These are phyloP conservation scores for Mycena amicta DNA, from an alignment of 768 basidiomycete genomes.

Conservation along the genomic window DNA sequence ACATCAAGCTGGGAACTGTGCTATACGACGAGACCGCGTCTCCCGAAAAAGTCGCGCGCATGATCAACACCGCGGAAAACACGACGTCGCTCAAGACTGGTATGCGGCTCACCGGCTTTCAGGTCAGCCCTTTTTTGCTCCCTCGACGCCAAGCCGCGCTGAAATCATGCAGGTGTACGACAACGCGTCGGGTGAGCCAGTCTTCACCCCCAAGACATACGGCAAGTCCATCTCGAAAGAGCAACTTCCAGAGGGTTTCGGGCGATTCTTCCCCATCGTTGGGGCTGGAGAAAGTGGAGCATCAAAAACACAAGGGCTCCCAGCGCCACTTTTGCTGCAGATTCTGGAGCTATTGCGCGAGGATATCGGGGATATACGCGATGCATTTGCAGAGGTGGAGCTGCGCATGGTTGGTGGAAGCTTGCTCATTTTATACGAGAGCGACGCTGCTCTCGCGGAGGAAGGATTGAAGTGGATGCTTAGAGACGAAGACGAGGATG, in stretches of 20 bases:
- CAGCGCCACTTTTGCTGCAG: slow-evolving; percentile 50
- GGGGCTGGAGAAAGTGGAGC: slow-evolving; percentile 13
- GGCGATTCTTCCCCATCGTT: slow-evolving; percentile 73
- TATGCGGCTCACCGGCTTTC: slow-evolving; percentile 85
- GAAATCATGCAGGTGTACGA: slow-evolving; percentile 89
- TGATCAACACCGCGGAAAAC: slow-evolving; percentile 67
- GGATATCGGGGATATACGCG: slow-evolving; percentile 54
- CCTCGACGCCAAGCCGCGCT: no score
- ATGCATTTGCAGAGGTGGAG: slow-evolving; percentile 55
- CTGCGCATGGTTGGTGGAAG: slow-evolving; percentile 84
- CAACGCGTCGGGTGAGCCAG: slow-evolving; percentile 52
- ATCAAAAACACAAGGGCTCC: slow-evolving; percentile 51
- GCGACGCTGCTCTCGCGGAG: slow-evolving; percentile 45
- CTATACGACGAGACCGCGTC: slow-evolving; percentile 74
- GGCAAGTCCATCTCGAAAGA: slow-evolving; percentile 72
- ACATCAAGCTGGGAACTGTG: slow-evolving; percentile 90
- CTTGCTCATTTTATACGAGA: slow-evolving; percentile 77
- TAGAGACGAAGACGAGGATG: slow-evolving; percentile 25
- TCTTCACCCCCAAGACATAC: slow-evolving; percentile 72
- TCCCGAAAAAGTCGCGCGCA: slow-evolving; percentile 75
- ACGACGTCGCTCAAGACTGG: slow-evolving; percentile 81
- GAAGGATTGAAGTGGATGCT: slow-evolving; percentile 40
- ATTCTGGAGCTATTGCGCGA: slow-evolving; percentile 59
- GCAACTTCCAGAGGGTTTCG: slow-evolving; percentile 77
- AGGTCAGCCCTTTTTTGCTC: slow-evolving; percentile 52